Percentiles rank a stretch among this genome's conserved stretches.
These are phyloP conservation scores for Pelagomonas calceolata DNA, from an alignment of 108 stramenopile genomes.

Conservation along the genomic window DNA sequence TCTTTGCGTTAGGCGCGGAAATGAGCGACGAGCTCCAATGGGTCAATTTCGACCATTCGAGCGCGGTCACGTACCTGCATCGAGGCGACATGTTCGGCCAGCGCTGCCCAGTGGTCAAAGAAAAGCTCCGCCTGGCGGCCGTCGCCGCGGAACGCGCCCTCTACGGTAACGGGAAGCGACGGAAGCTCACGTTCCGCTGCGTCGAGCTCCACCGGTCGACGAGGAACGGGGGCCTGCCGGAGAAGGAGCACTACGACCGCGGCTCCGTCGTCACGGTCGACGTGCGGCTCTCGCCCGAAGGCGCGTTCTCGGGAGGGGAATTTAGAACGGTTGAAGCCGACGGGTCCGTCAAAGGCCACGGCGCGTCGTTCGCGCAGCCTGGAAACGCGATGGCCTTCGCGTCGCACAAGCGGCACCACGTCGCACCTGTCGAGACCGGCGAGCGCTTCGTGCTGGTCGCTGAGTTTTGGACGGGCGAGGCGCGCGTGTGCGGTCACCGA, in stretches of 20 bases:
- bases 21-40: too few relatives aligned
- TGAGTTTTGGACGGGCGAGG: slow-evolving; percentile 11
- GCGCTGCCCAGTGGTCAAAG: too few relatives aligned
- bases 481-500: not conserved
- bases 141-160: too few relatives aligned
- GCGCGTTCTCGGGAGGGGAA: not conserved
- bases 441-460: slow-evolving; percentile 1
- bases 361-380: not conserved
- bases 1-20: too few relatives aligned
- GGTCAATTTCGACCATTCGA: too few relatives aligned
- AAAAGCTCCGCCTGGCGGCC: too few relatives aligned
- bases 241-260: not conserved
- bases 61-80: too few relatives aligned
- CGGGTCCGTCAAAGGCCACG: not conserved
- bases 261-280: not conserved
- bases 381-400: slow-evolving; percentile 11
- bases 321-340: not conserved
- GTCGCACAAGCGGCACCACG: slow-evolving; percentile 14
- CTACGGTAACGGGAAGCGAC: too few relatives aligned
- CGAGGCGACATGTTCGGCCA: too few relatives aligned
- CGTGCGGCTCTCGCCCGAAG: not conserved
- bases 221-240: too few relatives aligned
- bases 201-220: too few relatives aligned
- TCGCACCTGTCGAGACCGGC: slow-evolving; percentile 2
- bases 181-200: too few relatives aligned